These are phyloP conservation scores for Escallonia herrerae DNA, from an alignment of 129 eudicot species.

Conservation along the genomic window DNA sequence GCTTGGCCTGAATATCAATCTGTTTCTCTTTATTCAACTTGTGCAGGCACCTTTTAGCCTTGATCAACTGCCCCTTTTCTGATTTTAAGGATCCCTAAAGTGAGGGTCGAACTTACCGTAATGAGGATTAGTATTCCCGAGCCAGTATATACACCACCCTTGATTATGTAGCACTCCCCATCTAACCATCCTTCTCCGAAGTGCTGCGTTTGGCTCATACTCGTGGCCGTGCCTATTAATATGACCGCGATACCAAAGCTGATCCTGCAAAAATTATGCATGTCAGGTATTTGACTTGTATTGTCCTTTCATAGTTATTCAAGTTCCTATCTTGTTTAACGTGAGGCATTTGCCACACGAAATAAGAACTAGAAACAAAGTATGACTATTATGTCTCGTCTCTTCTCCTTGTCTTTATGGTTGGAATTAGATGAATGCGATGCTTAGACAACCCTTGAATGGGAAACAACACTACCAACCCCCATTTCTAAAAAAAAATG, in stretches of 20 bases:
- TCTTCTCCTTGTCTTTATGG: too few species aligned
- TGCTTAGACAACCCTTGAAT: too few species aligned
- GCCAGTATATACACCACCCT: constrained; percentile 55
- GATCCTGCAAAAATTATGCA: constrained; percentile 30
- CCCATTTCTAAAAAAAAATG: too few species aligned
- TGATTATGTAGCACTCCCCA: constrained; percentile 70
- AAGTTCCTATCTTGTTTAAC: too few species aligned
- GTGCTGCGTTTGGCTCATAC: constrained; percentile 55
- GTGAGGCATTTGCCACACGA: too few species aligned
- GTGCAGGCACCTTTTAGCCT: constrained; percentile 15
- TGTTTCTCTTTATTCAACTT: constrained; percentile 1
- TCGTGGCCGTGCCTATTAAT: constrained; percentile 38
- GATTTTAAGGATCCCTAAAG: constrained; percentile 14
- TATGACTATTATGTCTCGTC: too few species aligned
- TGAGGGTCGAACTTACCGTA: constrained; percentile 32
- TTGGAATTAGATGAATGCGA: too few species aligned
- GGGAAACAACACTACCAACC: too few species aligned
- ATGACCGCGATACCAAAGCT: constrained; percentile 38
- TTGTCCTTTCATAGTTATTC: too few species aligned
- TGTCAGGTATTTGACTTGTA: too few species aligned
- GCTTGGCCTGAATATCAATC: too few species aligned
- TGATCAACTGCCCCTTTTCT: constrained; percentile 28
- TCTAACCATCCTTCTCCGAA: constrained; percentile 81
- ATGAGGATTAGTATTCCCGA: constrained; percentile 48
- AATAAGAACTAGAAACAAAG: too few species aligned